Base-by-base conservation (phyloP, 306 rosid genomes). In the Dryas drummondii region DNA sequence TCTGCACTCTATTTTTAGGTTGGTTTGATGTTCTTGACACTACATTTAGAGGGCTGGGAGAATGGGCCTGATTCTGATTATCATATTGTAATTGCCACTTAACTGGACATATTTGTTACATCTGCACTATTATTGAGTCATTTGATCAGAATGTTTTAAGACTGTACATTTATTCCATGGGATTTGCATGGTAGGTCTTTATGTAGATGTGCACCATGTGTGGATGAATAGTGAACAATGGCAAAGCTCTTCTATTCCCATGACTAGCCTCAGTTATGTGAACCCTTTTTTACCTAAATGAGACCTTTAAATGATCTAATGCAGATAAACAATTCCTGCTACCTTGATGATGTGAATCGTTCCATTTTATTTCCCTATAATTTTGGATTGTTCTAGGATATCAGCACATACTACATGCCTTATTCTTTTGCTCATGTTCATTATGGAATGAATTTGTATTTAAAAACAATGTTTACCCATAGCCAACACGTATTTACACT, bases 61-160 rank as follows among this genome's bases (percentile, higher is more conserved):
- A 8, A 55, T 19, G 72, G 73, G 47, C 8, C 42, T 69, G n/a
- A 69, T 52, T 69, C 42, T 69, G n/a, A 69, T 52, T 69, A 26
- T 32, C 47, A 51, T 67, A 67, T 13, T 49, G 44, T 13, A 27
- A 16, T 16, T 51, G 47, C 51, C 32, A 8, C 9, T 68, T 37
- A 32, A 26, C 58, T 17, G 0, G 11, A 46, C 70, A 46, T 46
- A 10, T 17, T 17, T 65, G 5, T 52, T 52, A 52, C 56, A 32
- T 52, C 6, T 52, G 17, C 17, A 15, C 56, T 52, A 14, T 26
- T 22, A 58, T 10, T 10, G 37, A 57, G 40, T 1, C 16, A 9
- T 58, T 19, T 58, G 40, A 58, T 58, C 40, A 22, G 63, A 40
- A 58, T 4, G 6, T 58, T 58, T 4, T 57, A 57, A 19, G 63